Conservation (phyloP, 2,329 filamentous ascomycete genomes). For the Claviceps sp. region DNA sequence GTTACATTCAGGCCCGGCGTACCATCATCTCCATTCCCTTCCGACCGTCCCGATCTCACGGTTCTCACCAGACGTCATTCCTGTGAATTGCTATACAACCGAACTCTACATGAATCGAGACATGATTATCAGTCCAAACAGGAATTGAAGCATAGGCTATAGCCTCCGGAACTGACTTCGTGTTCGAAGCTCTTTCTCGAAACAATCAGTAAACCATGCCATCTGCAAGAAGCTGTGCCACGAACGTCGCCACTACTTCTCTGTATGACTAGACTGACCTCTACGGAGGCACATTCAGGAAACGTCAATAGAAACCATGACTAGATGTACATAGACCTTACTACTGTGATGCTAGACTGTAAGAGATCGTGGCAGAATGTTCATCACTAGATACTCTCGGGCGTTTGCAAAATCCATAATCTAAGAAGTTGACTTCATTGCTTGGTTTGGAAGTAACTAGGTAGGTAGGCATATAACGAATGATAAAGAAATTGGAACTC, state of each 20-base stretch:
- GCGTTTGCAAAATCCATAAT: too few relatives aligned
- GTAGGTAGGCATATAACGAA: too few relatives aligned
- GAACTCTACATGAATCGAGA: constrained; percentile 48
- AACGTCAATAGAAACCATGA: not conserved
- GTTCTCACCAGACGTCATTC: constrained; percentile 36
- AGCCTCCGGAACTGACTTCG: constrained; percentile 49
- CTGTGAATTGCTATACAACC: constrained; percentile 52
- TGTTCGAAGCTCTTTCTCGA: constrained; percentile 38
- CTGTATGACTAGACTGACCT: not conserved
- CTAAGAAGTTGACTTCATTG: too few relatives aligned
- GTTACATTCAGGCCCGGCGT: not conserved
- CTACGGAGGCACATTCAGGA: not conserved
- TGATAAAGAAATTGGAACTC: too few relatives aligned
- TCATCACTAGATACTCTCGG: constrained; percentile 36
- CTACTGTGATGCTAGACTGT: constrained; percentile 57
- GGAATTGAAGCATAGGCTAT: constrained; percentile 59
- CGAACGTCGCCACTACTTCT: not conserved
- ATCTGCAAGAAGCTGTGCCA: constrained; percentile 27
- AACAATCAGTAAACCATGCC: constrained; percentile 51
- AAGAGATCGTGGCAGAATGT: constrained; percentile 46
- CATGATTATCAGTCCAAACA: constrained; percentile 57
- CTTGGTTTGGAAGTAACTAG: too few relatives aligned
- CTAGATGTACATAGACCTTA: constrained; percentile 34
- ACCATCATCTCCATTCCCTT: constrained; percentile 42
- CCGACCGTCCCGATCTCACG: constrained; percentile 17